These are phyloP conservation scores for Diaporthe humulicola DNA, from an alignment of 2,329 filamentous ascomycete species.

Conservation along the genomic window DNA sequence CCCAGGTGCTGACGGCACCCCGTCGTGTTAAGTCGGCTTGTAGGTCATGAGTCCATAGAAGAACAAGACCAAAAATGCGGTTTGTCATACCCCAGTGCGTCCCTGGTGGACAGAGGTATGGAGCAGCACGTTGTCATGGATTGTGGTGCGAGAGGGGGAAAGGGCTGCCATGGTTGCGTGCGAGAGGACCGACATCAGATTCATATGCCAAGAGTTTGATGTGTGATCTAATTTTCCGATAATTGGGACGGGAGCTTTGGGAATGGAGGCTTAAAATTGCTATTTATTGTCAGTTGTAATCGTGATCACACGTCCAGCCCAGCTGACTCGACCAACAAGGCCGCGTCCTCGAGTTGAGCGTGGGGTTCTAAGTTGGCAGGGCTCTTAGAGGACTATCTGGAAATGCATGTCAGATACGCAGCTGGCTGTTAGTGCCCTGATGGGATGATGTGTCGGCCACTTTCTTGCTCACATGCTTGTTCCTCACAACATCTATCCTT, in stretches of 20 bases:
- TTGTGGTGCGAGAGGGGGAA: background rate
- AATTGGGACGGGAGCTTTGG: background rate
- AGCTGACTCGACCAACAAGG: slow-evolving; percentile 5
- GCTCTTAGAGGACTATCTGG: background rate
- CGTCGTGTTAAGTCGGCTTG: background rate
- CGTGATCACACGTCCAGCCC: background rate
- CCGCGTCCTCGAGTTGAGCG: background rate
- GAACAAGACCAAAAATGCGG: no score
- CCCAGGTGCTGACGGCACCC: background rate
- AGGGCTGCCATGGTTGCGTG: background rate
- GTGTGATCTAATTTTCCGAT: slow-evolving; percentile 5
- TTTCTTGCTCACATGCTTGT: background rate
- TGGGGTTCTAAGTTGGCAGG: background rate
- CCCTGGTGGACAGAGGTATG: no score
- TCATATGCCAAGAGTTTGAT: background rate
- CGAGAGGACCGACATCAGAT: background rate
- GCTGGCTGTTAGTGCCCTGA: background rate
- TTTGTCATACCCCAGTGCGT: no score
- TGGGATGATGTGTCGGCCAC: background rate
- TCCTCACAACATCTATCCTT: background rate
- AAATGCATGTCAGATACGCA: no score
- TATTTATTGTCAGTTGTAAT: background rate
- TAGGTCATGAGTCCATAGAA: background rate
- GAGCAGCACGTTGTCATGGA: background rate
- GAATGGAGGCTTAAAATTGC: background rate